These are phyloP conservation scores for Strobilomyces echinocephalus DNA, from an alignment of 768 basidiomycete species.

Conservation along the genomic window DNA sequence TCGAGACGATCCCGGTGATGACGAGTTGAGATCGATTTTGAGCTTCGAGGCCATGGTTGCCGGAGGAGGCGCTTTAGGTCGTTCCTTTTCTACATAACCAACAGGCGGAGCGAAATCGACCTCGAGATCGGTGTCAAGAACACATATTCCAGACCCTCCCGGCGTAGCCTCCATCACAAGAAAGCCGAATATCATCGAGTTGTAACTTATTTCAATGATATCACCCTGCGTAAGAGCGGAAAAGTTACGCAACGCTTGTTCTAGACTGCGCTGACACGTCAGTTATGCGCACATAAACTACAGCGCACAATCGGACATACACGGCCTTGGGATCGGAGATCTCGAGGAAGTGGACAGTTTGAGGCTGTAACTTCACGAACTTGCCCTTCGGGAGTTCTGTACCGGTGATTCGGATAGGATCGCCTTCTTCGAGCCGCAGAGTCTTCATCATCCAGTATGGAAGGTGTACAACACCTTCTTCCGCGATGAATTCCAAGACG, in stretches of 20 bases:
- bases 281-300: background rate
- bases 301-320: constrained; percentile 45
- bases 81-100: constrained; percentile 91
- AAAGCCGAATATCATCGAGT: constrained; percentile 90
- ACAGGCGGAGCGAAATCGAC: constrained; percentile 95
- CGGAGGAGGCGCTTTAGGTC: constrained; percentile 73
- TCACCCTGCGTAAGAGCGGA: constrained; percentile 90
- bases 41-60: constrained; percentile 96
- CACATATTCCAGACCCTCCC: constrained; percentile 80
- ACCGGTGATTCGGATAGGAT: constrained; percentile 90
- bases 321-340: constrained; percentile 97
- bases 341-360: constrained; percentile 91
- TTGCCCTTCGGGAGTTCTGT: constrained; percentile 87
- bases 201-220: constrained; percentile 97
- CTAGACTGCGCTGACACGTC: constrained; percentile 53
- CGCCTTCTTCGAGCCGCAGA: constrained; percentile 87
- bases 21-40: constrained; percentile 86
- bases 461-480: constrained; percentile 91
- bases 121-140: constrained; percentile 95
- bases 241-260: constrained; percentile 92
- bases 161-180: constrained; percentile 93
- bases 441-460: constrained; percentile 99
- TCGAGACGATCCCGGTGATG: constrained; percentile 81
- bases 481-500: constrained; percentile 97
- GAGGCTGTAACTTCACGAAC: constrained; percentile 94